These are phyloP conservation scores for Filobasidium floriforme DNA, from an alignment of 768 basidiomycete species.

Conservation along the genomic window DNA sequence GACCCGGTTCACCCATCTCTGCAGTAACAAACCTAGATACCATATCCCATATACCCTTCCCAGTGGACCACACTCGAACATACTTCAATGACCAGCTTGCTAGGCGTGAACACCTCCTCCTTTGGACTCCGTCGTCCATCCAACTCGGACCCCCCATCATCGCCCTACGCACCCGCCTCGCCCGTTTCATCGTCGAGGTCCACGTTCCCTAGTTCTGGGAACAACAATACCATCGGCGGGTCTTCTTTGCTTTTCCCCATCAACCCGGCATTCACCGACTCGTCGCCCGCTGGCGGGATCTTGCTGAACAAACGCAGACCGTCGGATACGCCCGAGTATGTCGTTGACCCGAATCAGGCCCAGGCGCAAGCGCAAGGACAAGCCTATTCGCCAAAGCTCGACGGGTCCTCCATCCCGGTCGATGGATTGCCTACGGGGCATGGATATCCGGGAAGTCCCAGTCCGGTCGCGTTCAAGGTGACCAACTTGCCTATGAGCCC, in stretches of 20 bases:
- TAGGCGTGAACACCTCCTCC: neutral
- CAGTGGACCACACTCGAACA: neutral
- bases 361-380: neutral
- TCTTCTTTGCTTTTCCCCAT: conserved; percentile 29
- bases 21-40: neutral
- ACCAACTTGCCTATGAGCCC: neutral
- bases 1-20: too few species aligned
- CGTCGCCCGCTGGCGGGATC: conserved; percentile 30
- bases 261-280: conserved; percentile 31
- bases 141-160: neutral
- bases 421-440: neutral
- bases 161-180: too few species aligned
- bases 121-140: neutral
- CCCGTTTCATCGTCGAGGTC: too few species aligned
- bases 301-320: conserved; percentile 30
- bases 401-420: neutral
- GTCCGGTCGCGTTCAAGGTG: neutral
- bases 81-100: neutral
- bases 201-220: too few species aligned
- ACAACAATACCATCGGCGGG: too few species aligned
- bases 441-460: neutral
- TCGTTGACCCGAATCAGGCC: neutral
- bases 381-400: neutral
- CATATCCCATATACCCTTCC: neutral
- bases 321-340: conserved; percentile 18